These are phyloP conservation scores for Fusarium dimerum DNA, from an alignment of 2,329 filamentous ascomycete species.

Conservation along the genomic window DNA sequence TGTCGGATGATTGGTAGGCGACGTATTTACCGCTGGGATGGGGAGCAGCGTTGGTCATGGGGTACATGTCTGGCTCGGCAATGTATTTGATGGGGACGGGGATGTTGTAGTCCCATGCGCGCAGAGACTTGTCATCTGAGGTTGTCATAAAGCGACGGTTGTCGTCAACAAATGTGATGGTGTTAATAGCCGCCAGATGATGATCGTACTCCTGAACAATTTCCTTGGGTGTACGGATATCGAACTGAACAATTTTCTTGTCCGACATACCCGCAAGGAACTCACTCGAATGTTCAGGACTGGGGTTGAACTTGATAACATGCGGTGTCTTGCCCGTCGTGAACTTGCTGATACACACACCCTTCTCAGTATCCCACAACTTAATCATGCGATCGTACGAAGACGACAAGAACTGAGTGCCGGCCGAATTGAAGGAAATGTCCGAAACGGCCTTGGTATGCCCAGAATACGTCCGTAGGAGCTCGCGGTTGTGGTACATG, in stretches of 20 bases:
- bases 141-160: conserved; percentile 97
- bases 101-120: conserved; percentile 98
- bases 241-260: conserved; percentile 98
- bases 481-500: conserved; percentile 83
- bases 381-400: conserved; percentile 97
- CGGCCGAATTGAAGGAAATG: conserved; percentile 80
- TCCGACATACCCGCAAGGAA: conserved; percentile 97
- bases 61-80: conserved; percentile 96
- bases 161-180: conserved; percentile 93
- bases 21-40: conserved; percentile 94
- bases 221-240: conserved; percentile 74
- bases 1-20: conserved; percentile 90
- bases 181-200: conserved; percentile 96
- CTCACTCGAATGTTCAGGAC: conserved; percentile 74
- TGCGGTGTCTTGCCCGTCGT: conserved; percentile 94
- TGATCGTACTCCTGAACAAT: conserved; percentile 98
- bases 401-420: conserved; percentile 83
- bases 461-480: conserved; percentile 87
- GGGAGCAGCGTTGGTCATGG: conserved; percentile 80
- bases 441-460: conserved; percentile 91
- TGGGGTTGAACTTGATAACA: conserved; percentile 90
- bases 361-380: conserved; percentile 97
- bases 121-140: conserved; percentile 92
- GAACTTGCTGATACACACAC: conserved; percentile 83
- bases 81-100: conserved; percentile 98